Base-by-base conservation (phyloP, 1,139 yeast species). In the Yamadazyma conglobata region DNA sequence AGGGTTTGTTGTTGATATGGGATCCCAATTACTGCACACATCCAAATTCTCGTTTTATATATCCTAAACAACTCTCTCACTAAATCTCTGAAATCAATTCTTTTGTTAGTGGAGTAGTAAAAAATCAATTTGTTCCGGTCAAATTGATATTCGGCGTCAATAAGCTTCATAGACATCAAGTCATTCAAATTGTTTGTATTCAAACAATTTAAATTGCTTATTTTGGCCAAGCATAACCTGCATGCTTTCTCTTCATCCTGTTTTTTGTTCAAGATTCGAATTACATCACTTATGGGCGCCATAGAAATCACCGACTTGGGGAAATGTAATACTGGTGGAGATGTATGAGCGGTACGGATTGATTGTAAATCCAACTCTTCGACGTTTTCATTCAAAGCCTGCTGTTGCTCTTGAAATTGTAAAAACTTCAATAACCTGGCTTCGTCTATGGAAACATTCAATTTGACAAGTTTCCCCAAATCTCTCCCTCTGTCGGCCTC, bases 401-500 rank as follows among this genome's bases (percentile, higher is more conserved):
- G 70, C 45, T 73, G 79, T 44, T 75, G 80, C 44, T 75, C 79
- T 47, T 73, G 72, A 42, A 64, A 67, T 44, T 74, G 80, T 33
- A 73, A 59, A 46, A 72, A 60, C 43, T 74, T 73, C 50, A 74
- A 52, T 35, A 77, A 52, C 43, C 82, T 48, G 19, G 73, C 73
- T 49, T 85, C 81, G 43, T 85, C 89, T 24, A 80, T 63, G 3
- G 80, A 65, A 17, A 89, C 74, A 38, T 73, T 69, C 40, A 84
- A 69, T 43, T 77, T 79, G 20, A 80, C 73, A 24, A 91, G 77
- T 48, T 79, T 76, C 15, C 96, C 97, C 42, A 91, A 63, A 60
- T 91, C 98, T 31, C 84, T 70, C 24, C 98, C 98, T 30, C 98
- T 70, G 54, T 91, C 98, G n/a, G 97, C 98, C 55, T 91, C 97